Conservation (phyloP, 108 stramenopile genomes). For the Skeletonema tropicum region DNA sequence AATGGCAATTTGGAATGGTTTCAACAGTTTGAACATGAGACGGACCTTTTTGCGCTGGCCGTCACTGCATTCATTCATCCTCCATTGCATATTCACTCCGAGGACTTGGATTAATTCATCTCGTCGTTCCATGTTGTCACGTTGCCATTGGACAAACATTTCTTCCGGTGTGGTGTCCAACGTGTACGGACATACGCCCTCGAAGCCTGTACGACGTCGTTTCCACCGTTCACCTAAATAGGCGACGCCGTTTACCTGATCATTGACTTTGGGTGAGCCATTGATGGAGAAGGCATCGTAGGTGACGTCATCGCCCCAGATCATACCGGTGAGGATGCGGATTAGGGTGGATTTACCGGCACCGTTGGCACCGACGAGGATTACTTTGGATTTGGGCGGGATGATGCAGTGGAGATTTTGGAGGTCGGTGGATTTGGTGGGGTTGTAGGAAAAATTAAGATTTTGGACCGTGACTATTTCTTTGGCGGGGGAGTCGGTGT, state of each 20-base stretch:
- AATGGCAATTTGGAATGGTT: conserved; percentile 40
- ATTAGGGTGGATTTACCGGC: conserved; percentile 94
- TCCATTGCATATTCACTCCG: conserved; percentile 96
- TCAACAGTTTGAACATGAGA: conserved; percentile 52
- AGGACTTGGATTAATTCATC: conserved; percentile 94
- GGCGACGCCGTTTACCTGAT: conserved; percentile 81
- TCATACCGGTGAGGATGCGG: conserved; percentile 88
- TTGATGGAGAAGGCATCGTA: not conserved
- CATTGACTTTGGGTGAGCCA: not conserved
- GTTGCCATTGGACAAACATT: conserved; percentile 97
- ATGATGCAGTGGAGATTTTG: conserved; percentile 66
- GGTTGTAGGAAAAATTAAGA: conserved; percentile 76
- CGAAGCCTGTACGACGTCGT: conserved; percentile 97
- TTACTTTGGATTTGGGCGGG: conserved; percentile 74
- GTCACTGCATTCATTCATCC: conserved; percentile 91
- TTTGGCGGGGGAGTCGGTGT: not conserved
- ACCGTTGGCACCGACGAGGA: conserved; percentile 92
- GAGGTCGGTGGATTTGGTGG: conserved; percentile 51
- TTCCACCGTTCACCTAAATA: conserved; percentile 98
- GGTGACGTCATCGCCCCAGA: conserved; percentile 23
- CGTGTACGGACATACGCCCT: conserved; percentile 86
- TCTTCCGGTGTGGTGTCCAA: conserved; percentile 93
- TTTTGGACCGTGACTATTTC: conserved; percentile 5
- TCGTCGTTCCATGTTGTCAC: conserved; percentile 93
- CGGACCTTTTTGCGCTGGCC: conserved; percentile 58